These are phyloP conservation scores for Aspergillus transmontanensis DNA, from an alignment of 2,329 filamentous ascomycete species.

Conservation along the genomic window DNA sequence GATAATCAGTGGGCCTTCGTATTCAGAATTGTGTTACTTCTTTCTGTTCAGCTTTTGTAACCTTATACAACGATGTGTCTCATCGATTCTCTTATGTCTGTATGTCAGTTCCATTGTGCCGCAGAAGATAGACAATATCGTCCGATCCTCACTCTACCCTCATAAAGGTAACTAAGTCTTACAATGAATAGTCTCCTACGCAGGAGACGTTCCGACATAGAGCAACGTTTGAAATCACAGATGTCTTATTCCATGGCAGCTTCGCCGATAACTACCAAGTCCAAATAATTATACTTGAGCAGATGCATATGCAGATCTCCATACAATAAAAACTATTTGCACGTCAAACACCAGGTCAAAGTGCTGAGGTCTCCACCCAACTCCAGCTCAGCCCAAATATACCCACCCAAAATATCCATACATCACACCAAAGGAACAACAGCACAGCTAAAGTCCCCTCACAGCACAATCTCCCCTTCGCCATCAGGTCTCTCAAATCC, in stretches of 20 bases:
- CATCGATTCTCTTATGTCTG: neutral
- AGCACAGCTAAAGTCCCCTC: neutral
- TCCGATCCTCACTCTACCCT: neutral
- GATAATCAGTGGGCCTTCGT: accelerated
- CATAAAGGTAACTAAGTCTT: no score
- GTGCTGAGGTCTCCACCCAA: no score
- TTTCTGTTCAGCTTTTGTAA: neutral
- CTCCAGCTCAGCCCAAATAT: no score
- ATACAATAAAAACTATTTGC: no score
- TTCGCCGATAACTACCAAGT: no score
- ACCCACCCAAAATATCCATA: neutral
- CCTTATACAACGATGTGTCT: neutral
- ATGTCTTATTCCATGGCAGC: no score
- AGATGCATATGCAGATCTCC: no score
- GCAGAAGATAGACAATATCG: neutral
- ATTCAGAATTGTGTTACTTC: neutral
- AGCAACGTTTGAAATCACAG: no score
- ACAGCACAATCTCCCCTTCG: neutral
- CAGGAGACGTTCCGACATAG: no score
- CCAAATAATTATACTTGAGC: no score
- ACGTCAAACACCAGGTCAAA: neutral
- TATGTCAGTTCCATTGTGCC: neutral
- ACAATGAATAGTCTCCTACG: no score
- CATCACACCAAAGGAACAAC: neutral
- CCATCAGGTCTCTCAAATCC: neutral